Base-by-base conservation (phyloP, 805 yeast genomes). In the Wickerhamiella kurtzmanii region DNA sequence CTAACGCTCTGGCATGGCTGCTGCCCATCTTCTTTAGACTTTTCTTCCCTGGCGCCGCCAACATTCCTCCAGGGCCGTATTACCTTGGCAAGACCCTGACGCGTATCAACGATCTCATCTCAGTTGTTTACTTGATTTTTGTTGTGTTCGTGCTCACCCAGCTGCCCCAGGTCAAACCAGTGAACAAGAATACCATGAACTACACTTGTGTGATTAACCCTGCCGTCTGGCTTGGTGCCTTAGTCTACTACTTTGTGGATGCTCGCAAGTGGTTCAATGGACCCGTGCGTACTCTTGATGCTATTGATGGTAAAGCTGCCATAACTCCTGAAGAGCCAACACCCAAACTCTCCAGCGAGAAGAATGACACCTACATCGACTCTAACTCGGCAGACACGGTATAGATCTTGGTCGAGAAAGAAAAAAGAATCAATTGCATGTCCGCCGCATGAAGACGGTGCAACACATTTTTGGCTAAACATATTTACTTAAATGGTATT, bases 41-140 rank as follows among this genome's bases (percentile, higher is more conserved):
- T 44, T 71, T 78, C 1, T 57, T 49, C 46, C 65, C 66, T 35
- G 79, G 78, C 35, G 65, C 65, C 46, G 62, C 64, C 11, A 64
- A 73, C 41, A 78, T 79, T 55, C 66, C 58, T 13, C 85, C 85
- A 2, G 92, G 89, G 3, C 76, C 77, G 3, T 81, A 81, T 58
- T 73, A 75, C 58, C 59, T 79, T 39, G 89, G 89, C 28, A 64
- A 66, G 13, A 44, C 60, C 22, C 55, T 66, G 59, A 71, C 77
- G 9, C 69, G 68, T 18, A 56, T 61, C 8, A 60, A 77, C 36
- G 73, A 75, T 44, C 57, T 71, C 60, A 56, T 69, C 18, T 69
- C 82, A 0, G 69, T 68, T 9, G 44, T 64, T 4, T 82, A 77
- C 70, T 71, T 75, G 44, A 50, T 57, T 0, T 81, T 71, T 54